Evolutionary conservation across 805 yeast species (phyloP).

Genomic region (Aciculoconidium aculeatum): DNA sequence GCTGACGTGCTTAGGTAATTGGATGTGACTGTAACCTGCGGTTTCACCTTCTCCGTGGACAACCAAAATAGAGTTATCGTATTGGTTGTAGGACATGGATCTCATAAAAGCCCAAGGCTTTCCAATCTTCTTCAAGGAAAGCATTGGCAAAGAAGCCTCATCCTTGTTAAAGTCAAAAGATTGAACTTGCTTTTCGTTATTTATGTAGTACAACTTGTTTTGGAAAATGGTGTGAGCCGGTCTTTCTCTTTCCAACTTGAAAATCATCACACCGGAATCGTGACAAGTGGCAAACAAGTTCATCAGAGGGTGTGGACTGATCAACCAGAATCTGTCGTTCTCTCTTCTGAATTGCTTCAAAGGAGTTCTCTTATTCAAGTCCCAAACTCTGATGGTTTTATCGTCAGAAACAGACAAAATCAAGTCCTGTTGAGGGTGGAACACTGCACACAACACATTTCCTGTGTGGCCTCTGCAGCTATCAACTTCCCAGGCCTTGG

Average conservation of each 20-base stretch:
- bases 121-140: constrained; percentile 80
- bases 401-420: constrained; percentile 94
- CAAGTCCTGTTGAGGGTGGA: constrained; percentile 91
- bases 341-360: constrained; percentile 93
- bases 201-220: constrained; percentile 69
- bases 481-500: constrained; percentile 99
- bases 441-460: constrained; percentile 80
- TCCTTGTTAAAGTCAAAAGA: constrained; percentile 62
- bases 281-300: constrained; percentile 95
- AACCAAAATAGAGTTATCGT: constrained; percentile 80
- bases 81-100: constrained; percentile 83
- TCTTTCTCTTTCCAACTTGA: constrained; percentile 94
- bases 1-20: constrained; percentile 77
- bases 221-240: constrained; percentile 79
- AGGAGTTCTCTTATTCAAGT: constrained; percentile 85
- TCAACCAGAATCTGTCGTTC: constrained; percentile 89
- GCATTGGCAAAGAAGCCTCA: constrained; percentile 67
- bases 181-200: constrained; percentile 82
- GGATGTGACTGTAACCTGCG: constrained; percentile 65
- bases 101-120: constrained; percentile 82
- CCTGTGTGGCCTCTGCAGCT: constrained; percentile 97
- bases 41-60: constrained; percentile 69
- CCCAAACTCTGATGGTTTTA: constrained; percentile 96
- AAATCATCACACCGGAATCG: constrained; percentile 96
- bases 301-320: constrained; percentile 82